Evolutionary conservation across 176 grass and related monocot species (phyloP), one percentile per base, ranked within the genome.

Genomic region (Bromus sterilis): DNA sequence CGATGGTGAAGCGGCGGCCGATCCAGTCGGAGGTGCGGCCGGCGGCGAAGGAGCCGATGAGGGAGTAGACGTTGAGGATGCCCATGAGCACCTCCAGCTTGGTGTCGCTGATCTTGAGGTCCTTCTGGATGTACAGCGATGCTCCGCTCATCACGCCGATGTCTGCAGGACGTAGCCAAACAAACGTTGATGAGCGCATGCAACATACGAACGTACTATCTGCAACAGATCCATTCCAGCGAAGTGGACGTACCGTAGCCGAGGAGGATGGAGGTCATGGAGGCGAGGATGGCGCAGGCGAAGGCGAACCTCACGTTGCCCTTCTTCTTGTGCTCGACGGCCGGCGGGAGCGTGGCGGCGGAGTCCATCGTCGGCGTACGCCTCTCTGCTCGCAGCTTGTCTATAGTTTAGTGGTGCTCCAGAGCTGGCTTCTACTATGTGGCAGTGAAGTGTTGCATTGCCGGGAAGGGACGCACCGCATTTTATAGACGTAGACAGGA

Each of bases 101-200:
- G 0, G 10, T n/a, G 71, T 97, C 91, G 0, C 4, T 16, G 74
- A 97, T 53, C 1, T 70, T 77, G 3, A 97, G 80, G 62, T 97
- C 91, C 4, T 83, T 11, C 71, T 93, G 35, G 82, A 97, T 97
- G 76, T 65, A 93, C 37, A 91, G 48, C 11, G 80, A 79, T 28
- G 94, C 94, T 0, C 93, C 94, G 46, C 94, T 97, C 94, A 97
- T 97, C 86, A 97, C 94, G 18, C 91, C 94, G 18, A 93, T 91
- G 75, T 97, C 94, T 97, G 80, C 69, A 56, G 21, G n/a, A n/a
- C n/a, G n/a, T n/a, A n/a, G 9, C 14, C 7, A 11, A 23, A 26
- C 58, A 29, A 24, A 46, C 65, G 34, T 16, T 63, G 71, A 18
- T 71, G 3, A 92, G 76, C 37, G 18, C 58, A 26, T 70, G 24